Evolutionary conservation across 371 early-diverging fungal genomes (phyloP).

Genomic region (Mucor velutinosus): DNA sequence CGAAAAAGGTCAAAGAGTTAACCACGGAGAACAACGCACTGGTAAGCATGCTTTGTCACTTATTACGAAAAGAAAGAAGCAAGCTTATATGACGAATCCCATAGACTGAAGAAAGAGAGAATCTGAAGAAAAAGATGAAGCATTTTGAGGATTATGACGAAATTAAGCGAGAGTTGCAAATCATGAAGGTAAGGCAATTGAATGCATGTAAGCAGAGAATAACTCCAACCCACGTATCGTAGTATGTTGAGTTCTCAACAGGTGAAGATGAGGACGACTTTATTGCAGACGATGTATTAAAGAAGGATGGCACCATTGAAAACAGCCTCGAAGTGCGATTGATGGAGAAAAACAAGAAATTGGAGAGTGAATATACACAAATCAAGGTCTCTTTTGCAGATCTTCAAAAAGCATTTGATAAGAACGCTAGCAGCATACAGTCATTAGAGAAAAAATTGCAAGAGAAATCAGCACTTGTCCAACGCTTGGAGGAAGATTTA

Average conservation of each 20-base stretch:
- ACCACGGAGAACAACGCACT: slow-evolving; percentile 45
- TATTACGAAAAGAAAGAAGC: neutral
- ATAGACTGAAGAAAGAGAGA: slow-evolving; percentile 58
- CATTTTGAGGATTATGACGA: slow-evolving; percentile 78
- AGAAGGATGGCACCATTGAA: slow-evolving; percentile 26
- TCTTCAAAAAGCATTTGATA: slow-evolving; percentile 37
- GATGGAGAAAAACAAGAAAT: slow-evolving; percentile 81
- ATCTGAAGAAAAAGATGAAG: slow-evolving; percentile 50
- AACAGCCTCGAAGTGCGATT: slow-evolving; percentile 72
- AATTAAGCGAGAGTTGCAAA: slow-evolving; percentile 82
- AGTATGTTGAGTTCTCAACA: slow-evolving; percentile 55
- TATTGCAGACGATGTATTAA: slow-evolving; percentile 43
- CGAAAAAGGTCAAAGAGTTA: slow-evolving; percentile 56
- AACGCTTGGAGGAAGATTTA: slow-evolving; percentile 76
- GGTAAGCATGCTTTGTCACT: slow-evolving; percentile 10
- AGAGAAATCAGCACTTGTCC: slow-evolving; percentile 62
- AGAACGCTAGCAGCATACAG: slow-evolving; percentile 28
- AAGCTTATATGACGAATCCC: neutral
- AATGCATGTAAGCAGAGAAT: neutral
- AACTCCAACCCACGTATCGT: neutral
- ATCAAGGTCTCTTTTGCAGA: slow-evolving; percentile 60
- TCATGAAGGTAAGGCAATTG: slow-evolving; percentile 68
- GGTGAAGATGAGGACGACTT: slow-evolving; percentile 53
- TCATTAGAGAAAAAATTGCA: slow-evolving; percentile 37
- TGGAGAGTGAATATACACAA: slow-evolving; percentile 76